Base-by-base conservation (phyloP, 2,329 filamentous ascomycete genomes). In the Aureobasidium lini region DNA sequence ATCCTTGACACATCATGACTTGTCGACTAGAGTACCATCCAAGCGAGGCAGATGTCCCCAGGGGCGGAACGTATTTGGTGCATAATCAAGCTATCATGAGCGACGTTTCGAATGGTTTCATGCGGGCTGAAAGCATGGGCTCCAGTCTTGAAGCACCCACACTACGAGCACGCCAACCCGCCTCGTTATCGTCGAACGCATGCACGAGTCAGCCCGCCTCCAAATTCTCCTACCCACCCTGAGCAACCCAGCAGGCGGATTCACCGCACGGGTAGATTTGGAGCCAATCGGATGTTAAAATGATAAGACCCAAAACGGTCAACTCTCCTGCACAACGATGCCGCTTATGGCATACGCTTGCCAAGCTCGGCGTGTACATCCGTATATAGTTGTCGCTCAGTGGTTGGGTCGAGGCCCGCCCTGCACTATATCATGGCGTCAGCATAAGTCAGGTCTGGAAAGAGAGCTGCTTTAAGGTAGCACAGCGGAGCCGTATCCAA, bases 31-130 rank as follows among this genome's bases (percentile, higher is more conserved):
- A 50, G 47, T 50, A 49, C 46, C 44, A 39, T 15, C 40, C 15
- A 59, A 53, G 46, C 57, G 57, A 59, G 48, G 57, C 57, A 50
- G 15, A 46, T 16, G 46, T 6, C 40, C 46, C 57, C 57, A 59
- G 48, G 50, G 56, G 37, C 56, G 47, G 57, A 59, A 59, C 44
- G 49, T 23, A 53, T 39, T 40, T 48, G 29, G 52, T 62, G 61
- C 61, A 62, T 62, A 60, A 62, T 62, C 61, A 60, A 62, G 61
- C 39, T 58, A 60, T 61, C 61, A 61, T 61, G 61, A 32, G 39
- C 36, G 53, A 57, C 50, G 57, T 59, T 53, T 59, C 57, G 46
- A 32, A 57, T 42, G 34, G 50, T 60, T 47, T 54, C 57, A 60
- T 60, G 59, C 59, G 42, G 29, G 49, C 32, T 42, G 23, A 49